Base-by-base conservation (phyloP, 2,329 filamentous ascomycete species). In the Ophioceras dolichostomum region DNA sequence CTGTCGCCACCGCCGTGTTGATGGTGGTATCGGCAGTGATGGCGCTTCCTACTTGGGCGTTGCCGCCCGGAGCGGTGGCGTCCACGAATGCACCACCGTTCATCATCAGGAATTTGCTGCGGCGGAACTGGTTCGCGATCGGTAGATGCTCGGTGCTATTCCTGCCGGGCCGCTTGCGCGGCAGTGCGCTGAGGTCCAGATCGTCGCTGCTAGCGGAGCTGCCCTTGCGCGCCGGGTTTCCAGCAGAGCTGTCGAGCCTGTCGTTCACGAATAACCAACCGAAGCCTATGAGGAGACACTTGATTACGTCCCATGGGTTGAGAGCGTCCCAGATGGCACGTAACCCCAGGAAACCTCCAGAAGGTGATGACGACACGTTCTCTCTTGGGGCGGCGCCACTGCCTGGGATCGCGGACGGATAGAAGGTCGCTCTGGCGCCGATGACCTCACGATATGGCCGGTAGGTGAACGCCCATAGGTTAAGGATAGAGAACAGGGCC, bases 381-480 rank as follows among this genome's bases (percentile, higher is more conserved):
- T 68, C 50, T 41, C 56, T 51, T 48, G 60, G 48, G 43, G 60
- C 45, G 43, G 57, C 41, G 51, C 62, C 50, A 39, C 62, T 51
- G 41, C 55, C 53, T 7, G 56, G 45, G 43, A 66, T 62, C 36
- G 66, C 54, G 37, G 55, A 48, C 30, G 68, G 67, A 42, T 71
- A 72, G 40, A 62, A 68, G n/a, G 56, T 58, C 22, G 53, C 48
- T 36, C 59, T 66, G 16, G 64, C 61, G 20, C 30, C 34, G 26
- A 53, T 52, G n/a, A n/a, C n/a, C 16, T 58, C 57, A 17, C 58
- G 63, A 56, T 94, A 94, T 1, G 76, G 77, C 39, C 68, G 68
- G 66, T 79, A 91, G 1, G 83, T 72, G 52, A 91, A 94, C 3
- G 87, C 83, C 67, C 79, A 93, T 13, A 91, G 59, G 55, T 94